Percentiles rank a stretch among this genome's conserved stretches.
Conservation (phyloP, 2,329 filamentous ascomycete species). For the Aspergillus viridinutans region DNA sequence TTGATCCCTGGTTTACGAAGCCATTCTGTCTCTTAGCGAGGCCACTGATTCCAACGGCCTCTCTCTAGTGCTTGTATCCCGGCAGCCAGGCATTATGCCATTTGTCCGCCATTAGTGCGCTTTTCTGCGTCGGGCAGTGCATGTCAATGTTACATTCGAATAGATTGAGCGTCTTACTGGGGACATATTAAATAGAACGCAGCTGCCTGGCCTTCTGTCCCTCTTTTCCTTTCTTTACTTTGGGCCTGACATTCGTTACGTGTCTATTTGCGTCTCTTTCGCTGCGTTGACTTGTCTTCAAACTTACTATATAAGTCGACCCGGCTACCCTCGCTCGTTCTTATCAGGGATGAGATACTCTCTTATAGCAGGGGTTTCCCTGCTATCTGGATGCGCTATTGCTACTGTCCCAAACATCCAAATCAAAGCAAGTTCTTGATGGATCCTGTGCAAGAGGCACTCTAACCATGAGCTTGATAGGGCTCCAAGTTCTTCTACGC, state of each 20-base stretch:
- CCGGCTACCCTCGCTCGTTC: not conserved
- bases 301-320: too few species aligned
- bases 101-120: too few species aligned
- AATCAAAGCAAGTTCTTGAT: not conserved
- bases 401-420: not conserved
- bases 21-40: too few species aligned
- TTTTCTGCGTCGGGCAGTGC: too few species aligned
- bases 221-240: not conserved
- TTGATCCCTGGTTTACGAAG: too few species aligned
- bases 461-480: constrained; percentile 32
- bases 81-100: too few species aligned
- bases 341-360: not conserved
- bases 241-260: not conserved
- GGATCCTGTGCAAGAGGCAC: not conserved
- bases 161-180: too few species aligned
- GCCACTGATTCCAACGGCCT: too few species aligned
- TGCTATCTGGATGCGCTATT: not conserved
- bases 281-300: not conserved
- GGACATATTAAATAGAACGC: not conserved
- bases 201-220: not conserved
- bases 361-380: not conserved
- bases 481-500: constrained; percentile 87
- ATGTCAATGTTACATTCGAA: too few species aligned
- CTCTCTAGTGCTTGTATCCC: too few species aligned
- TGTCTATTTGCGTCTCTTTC: not conserved